Percentiles rank a stretch among this genome's conserved stretches.
Evolutionary conservation across 306 rosid genomes (phyloP).

Genomic region (Cercis canadensis): DNA sequence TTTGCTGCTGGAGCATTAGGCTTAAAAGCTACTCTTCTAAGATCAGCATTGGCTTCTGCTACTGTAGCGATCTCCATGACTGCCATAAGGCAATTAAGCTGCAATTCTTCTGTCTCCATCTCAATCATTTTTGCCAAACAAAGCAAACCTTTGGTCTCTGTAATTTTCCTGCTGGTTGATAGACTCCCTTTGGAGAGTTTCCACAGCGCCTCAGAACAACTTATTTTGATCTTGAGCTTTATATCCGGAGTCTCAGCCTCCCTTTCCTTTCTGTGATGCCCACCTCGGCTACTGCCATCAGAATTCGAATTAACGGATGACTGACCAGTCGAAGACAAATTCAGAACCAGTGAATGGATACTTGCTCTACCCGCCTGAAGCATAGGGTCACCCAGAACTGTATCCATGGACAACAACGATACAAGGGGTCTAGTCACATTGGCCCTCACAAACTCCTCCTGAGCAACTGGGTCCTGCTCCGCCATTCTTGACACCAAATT

Average conservation of each 20-base stretch:
- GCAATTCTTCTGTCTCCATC: constrained; percentile 65
- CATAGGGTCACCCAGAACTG: constrained; percentile 62
- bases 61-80: constrained; percentile 78
- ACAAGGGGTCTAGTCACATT: constrained; percentile 80
- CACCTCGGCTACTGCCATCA: constrained; percentile 69
- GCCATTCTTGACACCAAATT: constrained; percentile 75
- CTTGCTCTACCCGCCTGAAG: constrained; percentile 48
- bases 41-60: constrained; percentile 69
- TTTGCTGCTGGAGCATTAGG: constrained; percentile 69
- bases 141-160: constrained; percentile 87
- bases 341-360: constrained; percentile 66
- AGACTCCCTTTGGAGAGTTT: constrained; percentile 67
- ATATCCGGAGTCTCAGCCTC: constrained; percentile 64
- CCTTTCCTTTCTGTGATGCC: constrained; percentile 55
- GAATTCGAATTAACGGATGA: constrained; percentile 41
- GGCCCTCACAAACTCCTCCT: constrained; percentile 77
- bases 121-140: constrained; percentile 85
- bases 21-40: constrained; percentile 79
- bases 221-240: constrained; percentile 60
- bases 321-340: constrained; percentile 27
- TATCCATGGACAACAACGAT: constrained; percentile 64
- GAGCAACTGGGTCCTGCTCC: constrained; percentile 49
- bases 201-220: constrained; percentile 87
- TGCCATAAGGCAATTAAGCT: constrained; percentile 76
- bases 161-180: constrained; percentile 61